These are phyloP conservation scores for Zymoseptoria passerinii DNA, from an alignment of 2,329 filamentous ascomycete genomes.

Conservation along the genomic window DNA sequence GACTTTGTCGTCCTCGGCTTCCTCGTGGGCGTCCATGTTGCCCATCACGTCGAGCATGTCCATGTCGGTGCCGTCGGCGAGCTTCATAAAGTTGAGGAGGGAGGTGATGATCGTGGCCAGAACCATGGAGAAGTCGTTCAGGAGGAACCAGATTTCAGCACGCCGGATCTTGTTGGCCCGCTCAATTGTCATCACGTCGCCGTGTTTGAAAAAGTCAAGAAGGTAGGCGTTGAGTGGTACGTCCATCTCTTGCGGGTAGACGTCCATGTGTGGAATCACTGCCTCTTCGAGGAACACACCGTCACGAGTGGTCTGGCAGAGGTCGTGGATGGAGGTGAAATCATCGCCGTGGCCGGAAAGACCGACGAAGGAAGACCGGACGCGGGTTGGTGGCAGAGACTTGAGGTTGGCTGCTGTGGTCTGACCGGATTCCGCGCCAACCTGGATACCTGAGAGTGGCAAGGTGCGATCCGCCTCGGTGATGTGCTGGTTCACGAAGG, in stretches of 20 bases:
- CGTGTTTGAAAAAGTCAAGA: conserved; percentile 70
- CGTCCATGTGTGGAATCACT: conserved; percentile 59
- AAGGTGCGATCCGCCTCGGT: conserved; percentile 45
- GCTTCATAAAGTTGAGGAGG: conserved; percentile 49
- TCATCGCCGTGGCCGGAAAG: conserved; percentile 60
- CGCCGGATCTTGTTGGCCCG: conserved; percentile 57
- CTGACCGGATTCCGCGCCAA: conserved; percentile 31
- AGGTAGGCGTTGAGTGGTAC: conserved; percentile 59
- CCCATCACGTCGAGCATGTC: conserved; percentile 47
- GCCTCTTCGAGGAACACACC: conserved; percentile 69
- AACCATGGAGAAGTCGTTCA: conserved; percentile 58
- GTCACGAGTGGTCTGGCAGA: conserved; percentile 56
- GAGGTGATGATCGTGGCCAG: conserved; percentile 65
- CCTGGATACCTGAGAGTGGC: conserved; percentile 49
- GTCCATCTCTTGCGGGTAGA: conserved; percentile 49
- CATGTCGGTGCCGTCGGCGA: conserved; percentile 37
- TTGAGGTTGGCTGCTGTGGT: conserved; percentile 16
- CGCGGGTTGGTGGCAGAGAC: conserved; percentile 34
- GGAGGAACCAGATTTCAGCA: conserved; percentile 62
- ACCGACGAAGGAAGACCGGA: conserved; percentile 62
- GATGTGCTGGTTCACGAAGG: conserved; percentile 59
- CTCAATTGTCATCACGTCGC: conserved; percentile 52
- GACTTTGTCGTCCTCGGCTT: conserved; percentile 35
- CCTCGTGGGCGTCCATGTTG: conserved; percentile 44
- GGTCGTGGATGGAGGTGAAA: conserved; percentile 57